Percentiles rank a stretch among this genome's conserved stretches.
Conservation (phyloP, 2,329 filamentous ascomycete genomes). For the Rutstroemia sp. region DNA sequence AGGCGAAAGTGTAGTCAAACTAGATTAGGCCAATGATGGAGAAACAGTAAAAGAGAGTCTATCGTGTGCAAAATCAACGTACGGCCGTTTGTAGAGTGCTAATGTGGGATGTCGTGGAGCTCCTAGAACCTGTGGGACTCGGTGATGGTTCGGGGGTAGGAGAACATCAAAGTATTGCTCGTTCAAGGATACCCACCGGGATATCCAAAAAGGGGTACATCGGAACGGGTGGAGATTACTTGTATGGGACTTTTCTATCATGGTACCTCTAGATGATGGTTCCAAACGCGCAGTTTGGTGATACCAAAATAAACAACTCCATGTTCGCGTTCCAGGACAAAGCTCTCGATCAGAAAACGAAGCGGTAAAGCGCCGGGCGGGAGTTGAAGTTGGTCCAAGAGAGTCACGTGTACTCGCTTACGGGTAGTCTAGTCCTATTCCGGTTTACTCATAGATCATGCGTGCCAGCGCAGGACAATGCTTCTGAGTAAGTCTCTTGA, state of each 20-base stretch:
- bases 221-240: no score
- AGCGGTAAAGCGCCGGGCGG: neutral
- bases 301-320: neutral
- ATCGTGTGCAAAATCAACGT: neutral
- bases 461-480: constrained; percentile 2
- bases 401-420: constrained; percentile 3
- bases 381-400: constrained; percentile 4
- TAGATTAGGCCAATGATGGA: no score
- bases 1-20: neutral
- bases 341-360: neutral
- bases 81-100: neutral
- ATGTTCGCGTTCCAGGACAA: neutral
- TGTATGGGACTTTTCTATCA: no score
- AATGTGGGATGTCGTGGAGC: neutral
- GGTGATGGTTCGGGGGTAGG: neutral
- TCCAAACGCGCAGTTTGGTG: neutral
- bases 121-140: neutral
- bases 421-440: constrained; percentile 5
- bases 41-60: neutral
- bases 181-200: neutral
- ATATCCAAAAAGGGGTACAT: neutral
- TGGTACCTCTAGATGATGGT: neutral
- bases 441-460: neutral
- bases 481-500: neutral
- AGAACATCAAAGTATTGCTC: neutral